Conservation (phyloP, 768 basidiomycete species). For the Pluteus cervinus region DNA sequence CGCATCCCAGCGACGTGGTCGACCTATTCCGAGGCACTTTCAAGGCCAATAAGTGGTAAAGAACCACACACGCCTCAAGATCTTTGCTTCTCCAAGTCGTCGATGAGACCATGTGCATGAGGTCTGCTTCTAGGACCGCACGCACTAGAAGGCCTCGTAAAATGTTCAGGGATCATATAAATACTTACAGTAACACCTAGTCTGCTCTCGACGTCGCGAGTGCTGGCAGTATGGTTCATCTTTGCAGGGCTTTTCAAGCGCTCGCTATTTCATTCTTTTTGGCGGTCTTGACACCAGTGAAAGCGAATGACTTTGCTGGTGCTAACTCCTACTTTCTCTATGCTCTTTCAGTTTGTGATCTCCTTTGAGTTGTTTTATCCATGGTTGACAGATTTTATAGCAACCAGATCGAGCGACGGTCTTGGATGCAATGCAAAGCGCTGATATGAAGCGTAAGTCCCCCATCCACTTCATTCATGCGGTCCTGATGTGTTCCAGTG, state of each 20-base stretch:
- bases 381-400: slow-evolving; percentile 3
- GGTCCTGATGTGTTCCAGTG: slow-evolving; percentile 7
- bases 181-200: no score
- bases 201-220: no score
- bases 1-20: no score
- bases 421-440: slow-evolving; percentile 13
- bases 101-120: no score
- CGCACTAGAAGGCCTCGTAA: no score
- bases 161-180: no score
- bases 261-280: slow-evolving; percentile 1
- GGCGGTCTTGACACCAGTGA: neutral
- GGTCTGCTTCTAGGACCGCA: no score
- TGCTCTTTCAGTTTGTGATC: slow-evolving; percentile 13
- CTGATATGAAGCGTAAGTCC: slow-evolving; percentile 13
- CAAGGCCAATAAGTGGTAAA: no score
- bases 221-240: no score
- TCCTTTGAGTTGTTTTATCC: neutral
- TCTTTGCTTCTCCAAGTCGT: no score
- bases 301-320: slow-evolving; percentile 20
- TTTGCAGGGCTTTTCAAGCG: neutral
- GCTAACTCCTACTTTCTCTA: slow-evolving; percentile 20
- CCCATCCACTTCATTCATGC: neutral
- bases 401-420: slow-evolving; percentile 13
- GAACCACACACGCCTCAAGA: no score
- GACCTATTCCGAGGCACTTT: no score